Evolutionary conservation across 495 filamentous ascomycete species (phyloP).

Genomic region (Aspergillus nanangensis): DNA sequence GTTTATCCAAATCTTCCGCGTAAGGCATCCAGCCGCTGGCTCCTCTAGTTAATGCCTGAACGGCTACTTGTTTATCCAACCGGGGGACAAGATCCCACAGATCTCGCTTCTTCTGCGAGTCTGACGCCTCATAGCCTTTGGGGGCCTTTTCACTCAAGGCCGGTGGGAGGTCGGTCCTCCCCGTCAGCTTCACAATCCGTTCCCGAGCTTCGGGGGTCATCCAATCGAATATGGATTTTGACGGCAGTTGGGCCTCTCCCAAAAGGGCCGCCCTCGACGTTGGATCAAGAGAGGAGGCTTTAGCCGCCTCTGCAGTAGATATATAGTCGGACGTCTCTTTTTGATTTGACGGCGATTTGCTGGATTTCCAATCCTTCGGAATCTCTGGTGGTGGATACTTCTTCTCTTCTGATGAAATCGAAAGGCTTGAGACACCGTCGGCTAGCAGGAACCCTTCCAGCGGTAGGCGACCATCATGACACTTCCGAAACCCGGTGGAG

Average conservation of each 20-base stretch:
- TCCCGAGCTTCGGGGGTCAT: constrained; percentile 77
- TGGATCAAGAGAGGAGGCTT: constrained; percentile 71
- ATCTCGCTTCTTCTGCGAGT: constrained; percentile 54
- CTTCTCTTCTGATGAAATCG: constrained; percentile 48
- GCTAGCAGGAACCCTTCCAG: constrained; percentile 82
- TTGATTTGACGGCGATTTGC: constrained; percentile 44
- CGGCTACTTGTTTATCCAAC: constrained; percentile 68
- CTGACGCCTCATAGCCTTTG: constrained; percentile 52
- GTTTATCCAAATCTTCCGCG: constrained; percentile 72
- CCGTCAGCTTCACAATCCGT: constrained; percentile 69
- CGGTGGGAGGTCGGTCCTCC: constrained; percentile 70
- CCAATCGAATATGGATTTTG: constrained; percentile 95
- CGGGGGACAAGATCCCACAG: constrained; percentile 65
- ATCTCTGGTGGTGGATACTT: constrained; percentile 73
- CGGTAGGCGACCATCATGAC: constrained; percentile 83
- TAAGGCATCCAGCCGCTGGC: constrained; percentile 80
- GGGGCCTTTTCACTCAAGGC: constrained; percentile 70
- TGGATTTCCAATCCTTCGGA: constrained; percentile 72
- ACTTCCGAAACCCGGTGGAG: constrained; percentile 62
- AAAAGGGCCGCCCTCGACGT: constrained; percentile 75
- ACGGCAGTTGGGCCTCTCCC: constrained; percentile 76
- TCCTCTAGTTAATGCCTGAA: constrained; percentile 70
- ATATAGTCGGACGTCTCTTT: constrained; percentile 43
- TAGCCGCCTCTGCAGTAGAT: constrained; percentile 70
- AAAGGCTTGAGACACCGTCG: constrained; percentile 48